Evolutionary conservation across 2,329 filamentous ascomycete genomes (phyloP).

Genomic region (Sporothrix schenckii): DNA sequence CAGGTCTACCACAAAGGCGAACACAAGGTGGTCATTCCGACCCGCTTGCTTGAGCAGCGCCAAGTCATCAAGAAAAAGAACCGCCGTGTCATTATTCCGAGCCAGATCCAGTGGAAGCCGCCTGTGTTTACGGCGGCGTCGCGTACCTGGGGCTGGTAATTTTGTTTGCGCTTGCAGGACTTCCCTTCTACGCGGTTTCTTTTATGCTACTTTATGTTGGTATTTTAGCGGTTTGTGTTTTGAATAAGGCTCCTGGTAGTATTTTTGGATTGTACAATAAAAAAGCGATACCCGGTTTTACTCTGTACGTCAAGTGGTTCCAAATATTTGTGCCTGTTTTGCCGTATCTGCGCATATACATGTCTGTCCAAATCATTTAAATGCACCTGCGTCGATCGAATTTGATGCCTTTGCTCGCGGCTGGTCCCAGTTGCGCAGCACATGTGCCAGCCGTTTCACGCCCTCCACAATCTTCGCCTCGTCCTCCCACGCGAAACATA

Average conservation of each 20-base stretch:
- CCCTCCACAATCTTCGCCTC: conserved; percentile 68
- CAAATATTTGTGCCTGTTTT: background rate
- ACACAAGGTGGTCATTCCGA: conserved; percentile 91
- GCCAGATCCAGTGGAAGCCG: conserved; percentile 88
- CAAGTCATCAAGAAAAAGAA: conserved; percentile 81
- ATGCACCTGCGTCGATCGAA: background rate
- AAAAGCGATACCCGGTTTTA: conserved; percentile 26
- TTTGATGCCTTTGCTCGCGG: background rate
- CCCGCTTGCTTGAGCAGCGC: conserved; percentile 75
- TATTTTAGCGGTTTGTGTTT: conserved; percentile 4
- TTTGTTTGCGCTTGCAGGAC: background rate
- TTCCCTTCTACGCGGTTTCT: conserved; percentile 8
- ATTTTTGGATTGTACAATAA: conserved; percentile 16
- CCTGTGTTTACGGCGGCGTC: conserved; percentile 89
- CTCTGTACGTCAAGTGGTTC: background rate
- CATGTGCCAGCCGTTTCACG: conserved; percentile 51
- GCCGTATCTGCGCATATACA: background rate
- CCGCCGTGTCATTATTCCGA: conserved; percentile 74
- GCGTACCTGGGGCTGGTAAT: conserved; percentile 92
- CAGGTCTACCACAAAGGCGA: conserved; percentile 94
- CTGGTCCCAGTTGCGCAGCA: conserved; percentile 35
- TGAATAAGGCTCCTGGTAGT: background rate
- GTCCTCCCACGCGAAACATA: conserved; percentile 75
- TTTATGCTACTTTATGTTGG: background rate
- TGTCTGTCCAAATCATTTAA: conserved; percentile 29